Evolutionary conservation across 805 yeast genomes (phyloP).

Genomic region (Cyberlindnera sargentensis): DNA sequence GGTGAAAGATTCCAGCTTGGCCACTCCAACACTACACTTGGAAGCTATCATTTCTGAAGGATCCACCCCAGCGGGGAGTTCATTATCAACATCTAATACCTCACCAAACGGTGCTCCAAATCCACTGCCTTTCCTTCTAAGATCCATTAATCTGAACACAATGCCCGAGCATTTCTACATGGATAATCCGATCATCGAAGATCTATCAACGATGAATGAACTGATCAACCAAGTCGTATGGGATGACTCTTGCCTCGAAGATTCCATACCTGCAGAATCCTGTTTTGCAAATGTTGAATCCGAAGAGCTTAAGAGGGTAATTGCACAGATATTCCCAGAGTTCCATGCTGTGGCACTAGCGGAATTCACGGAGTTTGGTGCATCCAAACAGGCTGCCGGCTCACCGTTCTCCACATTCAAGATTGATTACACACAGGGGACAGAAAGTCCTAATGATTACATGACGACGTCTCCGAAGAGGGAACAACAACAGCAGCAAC

Average conservation of each 20-base stretch:
- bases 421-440: conserved; percentile 4
- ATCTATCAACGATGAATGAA: conserved; percentile 25
- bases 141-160: conserved; percentile 55
- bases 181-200: conserved; percentile 27
- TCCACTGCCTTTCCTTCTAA: conserved; percentile 58
- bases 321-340: conserved; percentile 24
- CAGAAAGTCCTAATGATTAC: background rate
- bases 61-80: background rate
- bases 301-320: conserved; percentile 18
- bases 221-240: conserved; percentile 22
- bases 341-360: conserved; percentile 15
- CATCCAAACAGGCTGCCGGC: background rate
- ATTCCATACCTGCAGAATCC: conserved; percentile 5
- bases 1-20: conserved; percentile 9
- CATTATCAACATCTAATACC: conserved; percentile 2
- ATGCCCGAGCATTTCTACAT: conserved; percentile 49
- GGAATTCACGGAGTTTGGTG: conserved; percentile 14
- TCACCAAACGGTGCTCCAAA: conserved; percentile 45
- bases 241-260: conserved; percentile 18
- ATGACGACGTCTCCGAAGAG: conserved; percentile 2
- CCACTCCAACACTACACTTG: conserved; percentile 3
- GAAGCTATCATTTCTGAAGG: background rate
- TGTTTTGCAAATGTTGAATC: conserved; percentile 4
- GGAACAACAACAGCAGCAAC: background rate
- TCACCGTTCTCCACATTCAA: conserved; percentile 15